Evolutionary conservation across 768 basidiomycete species (phyloP), one percentile per base, ranked within the genome.

Genomic region (Trametes meyenii): DNA sequence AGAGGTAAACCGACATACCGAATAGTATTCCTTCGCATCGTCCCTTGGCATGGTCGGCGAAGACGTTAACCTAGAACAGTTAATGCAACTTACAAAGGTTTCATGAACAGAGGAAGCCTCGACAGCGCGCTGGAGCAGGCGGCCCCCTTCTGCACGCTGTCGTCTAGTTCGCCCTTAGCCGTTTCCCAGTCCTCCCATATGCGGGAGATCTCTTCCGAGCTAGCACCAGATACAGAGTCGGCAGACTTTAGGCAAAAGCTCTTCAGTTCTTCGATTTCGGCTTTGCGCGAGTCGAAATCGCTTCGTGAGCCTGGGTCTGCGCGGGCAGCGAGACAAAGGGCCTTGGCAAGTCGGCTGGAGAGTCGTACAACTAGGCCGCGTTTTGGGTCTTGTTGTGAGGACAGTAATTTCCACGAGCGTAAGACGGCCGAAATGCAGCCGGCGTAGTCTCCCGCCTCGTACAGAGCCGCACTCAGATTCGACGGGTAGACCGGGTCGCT

Each of bases 381-480:
- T 13, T 61, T 61, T 14, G 62, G 12, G 4, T 50, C 43, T 8
- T 16, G 35, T n/a, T 36, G 14, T 5, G 8, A 10, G 5, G 19
- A 10, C 29, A 67, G 17, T 2, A 56, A 38, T n/a, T 51, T 58
- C 65, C 61, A 66, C 1, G 67, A 35, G 14, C 67, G 63, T 0
- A 63, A 44, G 12, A 70, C 55, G 4, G 65, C 67, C n/a, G 62
- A 53, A 11, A 58, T 26, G 36, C 58, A 68, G 13, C 21, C 50
- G 0, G 29, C 16, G 24, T 70, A 68, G 40, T 68, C 61, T 11
- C 65, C 63, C 10, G 52, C 17, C 38, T 68, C 69, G 50, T 62
- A 70, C 26, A 68, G 40, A 12, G 69, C 62, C 3, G 69, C 67
- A 29, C 69, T 70, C 38, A 70, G 49, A 36, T 68, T 70, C 12